Evolutionary conservation across 192 early-diverging fungal genomes (phyloP), one percentile per base, ranked within the genome.

Genomic region (Jimgerdemannia lactiflua): DNA sequence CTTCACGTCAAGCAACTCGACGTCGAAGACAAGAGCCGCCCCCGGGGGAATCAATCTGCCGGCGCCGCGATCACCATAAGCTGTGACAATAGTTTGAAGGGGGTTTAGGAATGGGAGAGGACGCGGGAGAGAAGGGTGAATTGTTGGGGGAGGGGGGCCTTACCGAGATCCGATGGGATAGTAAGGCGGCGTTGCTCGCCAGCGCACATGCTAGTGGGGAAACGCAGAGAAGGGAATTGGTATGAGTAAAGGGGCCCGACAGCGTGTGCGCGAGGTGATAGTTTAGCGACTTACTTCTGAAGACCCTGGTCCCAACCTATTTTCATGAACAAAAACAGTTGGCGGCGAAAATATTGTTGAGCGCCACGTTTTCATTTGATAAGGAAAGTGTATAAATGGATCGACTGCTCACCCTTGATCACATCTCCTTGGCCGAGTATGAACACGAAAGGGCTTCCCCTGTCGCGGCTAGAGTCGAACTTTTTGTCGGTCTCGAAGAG

Each of bases 41-140:
- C 92, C 91, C 73, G 90, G 86, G 18, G 97, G 97, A 72, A 98
- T 98, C 63, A 91, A 84, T 29, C 89, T 89, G 14, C 90, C 89
- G 65, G 91, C 83, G 67, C 94, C 94, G 40, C 91, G 82, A 63
- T 88, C 89, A 71, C 96, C 95, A 73, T 98, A 96, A 54, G 87
- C 91, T 89, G 74, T 83, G 83, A 10, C 29, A 1, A 29, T 29
- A 1, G 29, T 29, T 29, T 29, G 29, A 29, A 29, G 29, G 29
- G 29, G 70, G n/a, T 2, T 18, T 6, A 6, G 49, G 49, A 10
- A 10, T 10, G 14, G 14, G 14, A 59, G 14, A 59, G 14, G 8
- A 59, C 49, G 29, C 29, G 29, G 29, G 1, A 29, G 29, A 29
- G 29, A 29, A 29, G 29, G 29, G 29, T 29, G 29, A 29, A 29